phyloP scores from a whole-genome alignment of 2,329 filamentous ascomycete genomes.

The Trichoderma aggressivum region DNA sequence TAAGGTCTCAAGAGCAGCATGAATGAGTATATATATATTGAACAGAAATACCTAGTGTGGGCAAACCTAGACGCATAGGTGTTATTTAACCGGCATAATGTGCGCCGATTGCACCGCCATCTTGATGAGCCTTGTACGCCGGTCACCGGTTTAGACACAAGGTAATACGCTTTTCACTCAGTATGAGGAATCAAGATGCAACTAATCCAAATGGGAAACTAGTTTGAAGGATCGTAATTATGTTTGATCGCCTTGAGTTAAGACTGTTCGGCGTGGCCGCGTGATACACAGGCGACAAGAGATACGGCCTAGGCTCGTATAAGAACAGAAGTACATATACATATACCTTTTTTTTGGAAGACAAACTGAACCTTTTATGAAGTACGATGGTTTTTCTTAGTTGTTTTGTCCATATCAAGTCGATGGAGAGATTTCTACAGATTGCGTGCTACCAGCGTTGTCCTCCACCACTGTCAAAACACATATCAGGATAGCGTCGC shows the following conservation, averaged over 20 bases:
- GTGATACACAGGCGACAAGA: background rate
- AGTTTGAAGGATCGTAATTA: no score
- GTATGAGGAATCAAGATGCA: background rate
- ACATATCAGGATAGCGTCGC: no score
- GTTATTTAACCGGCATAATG: background rate
- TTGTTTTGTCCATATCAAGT: background rate
- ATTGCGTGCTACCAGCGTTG: no score
- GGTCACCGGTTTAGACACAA: background rate
- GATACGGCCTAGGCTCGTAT: background rate
- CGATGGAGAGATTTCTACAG: no score
- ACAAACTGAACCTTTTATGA: background rate
- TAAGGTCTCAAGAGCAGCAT: background rate
- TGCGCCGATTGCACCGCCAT: background rate
- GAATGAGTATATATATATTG: background rate
- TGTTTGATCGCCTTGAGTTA: background rate
- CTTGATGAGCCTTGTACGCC: background rate
- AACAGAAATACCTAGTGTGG: no score
- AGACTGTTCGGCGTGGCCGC: background rate
- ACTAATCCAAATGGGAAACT: background rate
- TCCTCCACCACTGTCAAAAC: no score
- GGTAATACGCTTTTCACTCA: background rate
- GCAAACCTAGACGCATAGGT: background rate
- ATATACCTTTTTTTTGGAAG: background rate
- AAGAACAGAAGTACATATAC: background rate
- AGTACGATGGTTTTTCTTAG: background rate